These are phyloP conservation scores for Sabuloglossum arenarium DNA, from an alignment of 495 filamentous ascomycete species.

Conservation along the genomic window DNA sequence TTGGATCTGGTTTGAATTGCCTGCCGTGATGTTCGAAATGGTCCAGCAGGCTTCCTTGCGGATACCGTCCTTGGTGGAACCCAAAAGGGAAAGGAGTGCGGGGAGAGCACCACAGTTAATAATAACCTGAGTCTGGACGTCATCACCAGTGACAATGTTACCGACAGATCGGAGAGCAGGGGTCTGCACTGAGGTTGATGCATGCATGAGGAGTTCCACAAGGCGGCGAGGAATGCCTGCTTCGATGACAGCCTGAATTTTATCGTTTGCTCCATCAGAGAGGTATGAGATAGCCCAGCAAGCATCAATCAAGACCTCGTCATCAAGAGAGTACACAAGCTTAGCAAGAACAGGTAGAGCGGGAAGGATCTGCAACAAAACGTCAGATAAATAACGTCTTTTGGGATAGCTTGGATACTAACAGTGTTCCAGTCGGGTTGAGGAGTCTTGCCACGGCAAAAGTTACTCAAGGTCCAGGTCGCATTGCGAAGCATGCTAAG, in stretches of 20 bases:
- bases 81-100: conserved; percentile 75
- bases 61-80: conserved; percentile 95
- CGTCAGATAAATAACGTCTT: conserved; percentile 9
- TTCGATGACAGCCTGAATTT: conserved; percentile 98
- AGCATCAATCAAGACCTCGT: conserved; percentile 96
- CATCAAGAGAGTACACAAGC: conserved; percentile 94
- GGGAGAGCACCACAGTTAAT: conserved; percentile 94
- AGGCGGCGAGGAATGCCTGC: conserved; percentile 93
- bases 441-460: conserved; percentile 98
- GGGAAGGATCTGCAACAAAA: conserved; percentile 55
- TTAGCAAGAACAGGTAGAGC: conserved; percentile 94
- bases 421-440: conserved; percentile 97
- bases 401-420: conserved; percentile 18
- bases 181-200: conserved; percentile 97
- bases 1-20: conserved; percentile 95
- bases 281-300: conserved; percentile 99
- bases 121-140: conserved; percentile 97
- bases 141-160: conserved; percentile 98
- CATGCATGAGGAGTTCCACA: conserved; percentile 94
- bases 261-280: conserved; percentile 97
- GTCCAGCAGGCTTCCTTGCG: conserved; percentile 99
- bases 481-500: conserved; percentile 98
- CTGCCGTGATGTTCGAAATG: conserved; percentile 96
- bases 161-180: conserved; percentile 93
- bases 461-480: conserved; percentile 98